Conservation (phyloP, 2,329 filamentous ascomycete genomes). For the Leptographium flavum region DNA sequence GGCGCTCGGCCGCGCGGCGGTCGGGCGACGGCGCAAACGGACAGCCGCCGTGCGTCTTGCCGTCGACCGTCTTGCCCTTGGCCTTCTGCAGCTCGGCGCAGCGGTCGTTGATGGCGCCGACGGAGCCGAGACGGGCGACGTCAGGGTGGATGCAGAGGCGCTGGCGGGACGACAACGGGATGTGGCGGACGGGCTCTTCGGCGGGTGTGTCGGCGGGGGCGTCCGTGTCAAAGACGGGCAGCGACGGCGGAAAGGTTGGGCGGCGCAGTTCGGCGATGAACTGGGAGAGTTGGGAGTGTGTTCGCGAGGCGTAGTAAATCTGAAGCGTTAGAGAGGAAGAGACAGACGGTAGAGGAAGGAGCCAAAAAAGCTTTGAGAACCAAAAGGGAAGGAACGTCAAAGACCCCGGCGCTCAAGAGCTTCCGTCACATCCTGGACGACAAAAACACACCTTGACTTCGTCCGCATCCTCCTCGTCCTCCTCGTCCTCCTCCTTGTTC, state of each 20-base stretch:
- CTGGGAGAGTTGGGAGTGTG: constrained; percentile 81
- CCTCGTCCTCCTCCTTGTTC: constrained; percentile 22
- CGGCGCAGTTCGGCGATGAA: constrained; percentile 72
- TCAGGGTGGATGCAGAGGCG: constrained; percentile 80
- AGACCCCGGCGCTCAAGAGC: too few species aligned
- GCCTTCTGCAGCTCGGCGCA: constrained; percentile 85
- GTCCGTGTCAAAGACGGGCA: constrained; percentile 28
- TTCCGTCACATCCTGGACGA: too few species aligned
- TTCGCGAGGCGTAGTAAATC: constrained; percentile 86
- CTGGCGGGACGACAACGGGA: constrained; percentile 76
- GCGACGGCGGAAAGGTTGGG: constrained; percentile 60
- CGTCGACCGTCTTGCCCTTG: constrained; percentile 34
- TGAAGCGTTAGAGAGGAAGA: neutral
- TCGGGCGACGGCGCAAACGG: constrained; percentile 67
- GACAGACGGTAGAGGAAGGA: neutral
- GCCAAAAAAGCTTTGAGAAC: neutral
- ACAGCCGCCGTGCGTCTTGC: constrained; percentile 29
- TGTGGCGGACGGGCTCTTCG: constrained; percentile 56
- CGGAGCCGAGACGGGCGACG: constrained; percentile 54
- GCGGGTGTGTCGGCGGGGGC: constrained; percentile 8
- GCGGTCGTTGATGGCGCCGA: constrained; percentile 81
- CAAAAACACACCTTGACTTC: constrained; percentile 45
- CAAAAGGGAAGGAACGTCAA: neutral
- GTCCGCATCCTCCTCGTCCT: constrained; percentile 38
- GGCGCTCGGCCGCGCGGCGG: constrained; percentile 53